Evolutionary conservation across 177 flowering plant genomes (phyloP), one percentile per base, ranked within the genome.

Genomic region (Vitis hybrid): DNA sequence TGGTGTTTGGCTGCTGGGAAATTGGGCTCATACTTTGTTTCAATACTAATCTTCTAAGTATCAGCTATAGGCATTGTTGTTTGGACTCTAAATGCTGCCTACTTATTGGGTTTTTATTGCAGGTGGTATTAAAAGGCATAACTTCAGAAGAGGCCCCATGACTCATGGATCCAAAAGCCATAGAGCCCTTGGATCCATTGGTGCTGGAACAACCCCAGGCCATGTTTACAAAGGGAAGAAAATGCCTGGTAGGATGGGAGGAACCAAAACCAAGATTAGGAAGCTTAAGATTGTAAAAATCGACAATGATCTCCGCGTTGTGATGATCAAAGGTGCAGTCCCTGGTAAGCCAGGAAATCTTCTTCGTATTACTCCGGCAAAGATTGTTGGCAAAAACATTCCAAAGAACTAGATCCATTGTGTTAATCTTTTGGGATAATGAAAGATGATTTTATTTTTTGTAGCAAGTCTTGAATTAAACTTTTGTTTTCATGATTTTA

Each of bases 311-410:
- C 92, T 96, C 14, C 73, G 87, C 27, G 87, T 93, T 59, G 85
- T 96, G 40, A 92, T 96, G 97, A 89, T 93, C 72, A 88, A 91
- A 56, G 99, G 98, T 2, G 97, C 97, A 59, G 71, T 96, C n/a
- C 99, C 99, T 64, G 99, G 99, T 57, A 96, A 96, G 85, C 99
- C 98, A 6, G 99, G 99, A 69, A 96, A 96, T 75, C 98, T 94
- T 68, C 79, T 96, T 6, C 92, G 98, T 9, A 86, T 96, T 56
- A 65, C 99, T 18, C 99, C 98, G 0, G 97, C 99, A 3, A 96
- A 96, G 82, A 94, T 96, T 69, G 98, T 96, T 30, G 98, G 97
- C 9, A 79, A 83, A 58, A 95, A 93, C 82, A 95, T 95, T 60
- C 99, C 99, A 0, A 90, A 93, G 71, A 93, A 76, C 60, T 95